These are phyloP conservation scores for Phanerochaete sordida DNA, from an alignment of 768 basidiomycete genomes.

Conservation along the genomic window DNA sequence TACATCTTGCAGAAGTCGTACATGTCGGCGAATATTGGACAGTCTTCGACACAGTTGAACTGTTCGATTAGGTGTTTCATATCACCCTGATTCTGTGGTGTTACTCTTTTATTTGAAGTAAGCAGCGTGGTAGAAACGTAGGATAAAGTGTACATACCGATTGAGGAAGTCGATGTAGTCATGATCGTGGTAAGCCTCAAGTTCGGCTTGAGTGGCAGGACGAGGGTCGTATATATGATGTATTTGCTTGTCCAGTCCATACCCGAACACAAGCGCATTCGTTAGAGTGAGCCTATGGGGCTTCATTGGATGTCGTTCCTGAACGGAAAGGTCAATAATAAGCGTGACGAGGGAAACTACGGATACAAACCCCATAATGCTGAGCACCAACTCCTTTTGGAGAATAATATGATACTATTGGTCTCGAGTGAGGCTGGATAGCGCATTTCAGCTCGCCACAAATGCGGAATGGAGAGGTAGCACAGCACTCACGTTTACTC, in stretches of 20 bases:
- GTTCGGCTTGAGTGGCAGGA: constrained; percentile 83
- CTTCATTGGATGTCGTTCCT: constrained; percentile 99
- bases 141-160: constrained; percentile 44
- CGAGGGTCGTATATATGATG: constrained; percentile 89
- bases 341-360: constrained; percentile 8
- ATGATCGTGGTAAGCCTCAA: constrained; percentile 88
- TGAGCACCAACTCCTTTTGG: constrained; percentile 92
- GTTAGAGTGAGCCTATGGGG: constrained; percentile 95
- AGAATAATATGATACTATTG: constrained; percentile 94
- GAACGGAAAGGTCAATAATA: constrained; percentile 4
- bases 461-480: neutral
- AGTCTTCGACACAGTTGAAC: constrained; percentile 96
- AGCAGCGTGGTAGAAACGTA: too few species aligned
- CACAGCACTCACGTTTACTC: constrained; percentile 57
- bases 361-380: constrained; percentile 85
- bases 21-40: constrained; percentile 93
- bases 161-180: constrained; percentile 98
- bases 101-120: constrained; percentile 60
- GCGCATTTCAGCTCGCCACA: neutral
- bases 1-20: constrained; percentile 95
- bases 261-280: constrained; percentile 93
- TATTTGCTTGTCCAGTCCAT: constrained; percentile 93
- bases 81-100: constrained; percentile 65
- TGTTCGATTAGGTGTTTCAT: constrained; percentile 78
- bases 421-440: constrained; percentile 70